Percentiles rank a stretch among this genome's conserved stretches.
Conservation (phyloP, 148 eudicot species). For the Dysphania ambrosioides region DNA sequence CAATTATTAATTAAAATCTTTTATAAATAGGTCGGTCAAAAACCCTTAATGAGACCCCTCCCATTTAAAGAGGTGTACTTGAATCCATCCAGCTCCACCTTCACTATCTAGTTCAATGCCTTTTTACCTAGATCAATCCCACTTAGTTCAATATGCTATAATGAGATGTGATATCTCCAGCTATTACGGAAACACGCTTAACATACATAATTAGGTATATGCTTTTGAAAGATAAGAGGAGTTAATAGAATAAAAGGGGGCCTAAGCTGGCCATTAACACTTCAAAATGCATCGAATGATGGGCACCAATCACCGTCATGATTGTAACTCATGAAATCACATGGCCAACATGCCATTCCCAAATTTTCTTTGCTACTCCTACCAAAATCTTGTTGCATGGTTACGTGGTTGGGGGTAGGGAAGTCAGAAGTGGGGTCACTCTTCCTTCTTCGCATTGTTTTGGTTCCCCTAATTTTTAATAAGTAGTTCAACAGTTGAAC, state of each 20-base stretch:
- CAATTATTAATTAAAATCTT: no score
- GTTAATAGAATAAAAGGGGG: background rate
- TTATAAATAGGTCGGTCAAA: no score
- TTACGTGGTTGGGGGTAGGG: constrained; percentile 1
- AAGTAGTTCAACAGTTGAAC: background rate
- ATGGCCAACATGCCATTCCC: background rate
- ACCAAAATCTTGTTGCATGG: background rate
- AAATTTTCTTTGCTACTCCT: background rate
- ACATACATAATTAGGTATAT: background rate
- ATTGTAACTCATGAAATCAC: constrained; percentile 1
- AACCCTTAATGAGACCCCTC: no score
- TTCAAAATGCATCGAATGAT: constrained; percentile 15
- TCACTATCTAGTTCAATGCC: no score
- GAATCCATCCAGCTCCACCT: no score
- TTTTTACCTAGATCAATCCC: no score
- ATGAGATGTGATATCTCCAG: background rate
- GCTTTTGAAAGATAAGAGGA: background rate
- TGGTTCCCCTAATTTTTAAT: background rate
- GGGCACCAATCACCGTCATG: constrained; percentile 24
- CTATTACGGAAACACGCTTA: background rate
- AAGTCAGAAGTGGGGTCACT: background rate
- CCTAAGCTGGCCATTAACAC: constrained; percentile 1
- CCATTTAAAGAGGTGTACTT: no score
- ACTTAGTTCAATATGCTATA: no score
- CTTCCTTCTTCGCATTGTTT: background rate